Evolutionary conservation across 768 basidiomycete genomes (phyloP), one percentile per base, ranked within the genome.

Genomic region (Coprinopsis strossmayeri): DNA sequence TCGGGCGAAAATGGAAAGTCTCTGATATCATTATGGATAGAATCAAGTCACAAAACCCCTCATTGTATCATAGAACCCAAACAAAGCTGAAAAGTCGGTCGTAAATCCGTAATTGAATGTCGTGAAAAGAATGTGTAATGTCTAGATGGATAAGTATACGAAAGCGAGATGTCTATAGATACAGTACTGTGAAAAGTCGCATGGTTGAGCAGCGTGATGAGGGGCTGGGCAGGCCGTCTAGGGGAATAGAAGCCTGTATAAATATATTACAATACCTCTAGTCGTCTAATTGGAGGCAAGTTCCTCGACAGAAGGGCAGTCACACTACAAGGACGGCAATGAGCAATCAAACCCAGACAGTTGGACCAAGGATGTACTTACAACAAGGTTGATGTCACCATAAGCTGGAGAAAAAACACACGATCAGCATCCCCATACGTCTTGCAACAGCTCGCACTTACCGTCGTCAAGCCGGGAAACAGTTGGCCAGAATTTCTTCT

Each of bases 401-500:
- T 88, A 94, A 9, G 91, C 91, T 94, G 51, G 20, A 37, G 9
- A 47, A 35, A 37, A 53, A 42, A 24, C 28, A 24, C n/a, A n/a
- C n/a, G 12, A 25, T 54, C 20, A 53, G 49, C 11, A 34, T 20
- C 9, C 26, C 11, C 20, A 30, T 11, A 0, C 13, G 47, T 28
- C 7, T 3, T 28, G 12, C 17, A 53, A 39, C 10, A 7, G 20
- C 26, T 26, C 37, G 1, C 9, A 37, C 84, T 61, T 62, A 93
- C 91, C 87, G 71, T 97, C 95, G 60, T 97, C 94, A 45, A 99
- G 79, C 40, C 95, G 77, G 3, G 89, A 85, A 35, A 94, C 87
- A 3, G 88, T 77, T 0, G 96, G 95, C 96, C 96, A 99, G 70
- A 97, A 95, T 68, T 99, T 99, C 72, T 79, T 87, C 66, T 88